A percentile compares a stretch with the other conserved stretches of the same genome.
These are phyloP conservation scores for Camelina hispida DNA, from an alignment of 345 rosid genomes.

Conservation along the genomic window DNA sequence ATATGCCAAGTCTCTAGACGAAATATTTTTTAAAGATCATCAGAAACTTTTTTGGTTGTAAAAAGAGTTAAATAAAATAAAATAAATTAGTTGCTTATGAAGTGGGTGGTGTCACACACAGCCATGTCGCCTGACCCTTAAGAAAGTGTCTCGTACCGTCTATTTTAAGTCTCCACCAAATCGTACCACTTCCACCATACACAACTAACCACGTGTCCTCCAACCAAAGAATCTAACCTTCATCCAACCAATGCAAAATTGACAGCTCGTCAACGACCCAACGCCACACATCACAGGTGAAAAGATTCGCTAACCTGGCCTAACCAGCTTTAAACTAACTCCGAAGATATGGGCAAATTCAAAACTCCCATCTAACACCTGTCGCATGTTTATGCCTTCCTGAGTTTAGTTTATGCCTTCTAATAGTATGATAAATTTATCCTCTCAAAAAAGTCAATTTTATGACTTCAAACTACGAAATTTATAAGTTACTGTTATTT, in stretches of 20 bases:
- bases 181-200: slow-evolving; percentile 31
- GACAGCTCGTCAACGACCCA: slow-evolving; percentile 32
- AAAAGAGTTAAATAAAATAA: background rate
- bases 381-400: slow-evolving; percentile 4
- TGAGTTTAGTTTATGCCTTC: background rate
- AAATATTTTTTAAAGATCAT: background rate
- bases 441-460: background rate
- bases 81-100: background rate
- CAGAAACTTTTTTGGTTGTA: background rate
- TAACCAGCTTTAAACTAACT: slow-evolving; percentile 41
- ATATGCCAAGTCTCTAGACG: background rate
- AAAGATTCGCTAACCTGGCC: slow-evolving; percentile 45
- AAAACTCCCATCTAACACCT: slow-evolving; percentile 18
- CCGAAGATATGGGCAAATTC: slow-evolving; percentile 38
- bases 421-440: background rate
- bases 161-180: slow-evolving; percentile 42
- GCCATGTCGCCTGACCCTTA: slow-evolving; percentile 36
- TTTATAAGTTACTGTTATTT: background rate
- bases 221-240: slow-evolving; percentile 7
- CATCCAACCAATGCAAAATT: background rate
- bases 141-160: slow-evolving; percentile 39
- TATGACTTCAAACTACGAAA: background rate
- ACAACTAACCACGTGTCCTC: slow-evolving; percentile 37
- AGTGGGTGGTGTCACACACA: slow-evolving; percentile 33
- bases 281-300: slow-evolving; percentile 25